phyloP scores from a whole-genome alignment of 2,329 filamentous ascomycete species.

The Clarireedia homoeocarpa region DNA sequence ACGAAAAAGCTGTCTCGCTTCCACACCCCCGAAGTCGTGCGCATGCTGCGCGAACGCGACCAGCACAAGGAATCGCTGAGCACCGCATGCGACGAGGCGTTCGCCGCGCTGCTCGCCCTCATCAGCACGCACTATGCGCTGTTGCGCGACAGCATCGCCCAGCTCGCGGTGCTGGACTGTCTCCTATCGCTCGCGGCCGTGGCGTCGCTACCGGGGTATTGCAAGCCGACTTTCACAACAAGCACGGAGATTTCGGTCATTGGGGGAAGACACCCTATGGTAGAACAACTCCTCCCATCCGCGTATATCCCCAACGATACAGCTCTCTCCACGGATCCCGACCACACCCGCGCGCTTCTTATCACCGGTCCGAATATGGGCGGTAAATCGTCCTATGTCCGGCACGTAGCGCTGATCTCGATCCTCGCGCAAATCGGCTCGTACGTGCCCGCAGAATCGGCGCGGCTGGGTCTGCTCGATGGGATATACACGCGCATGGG shows the following conservation, averaged over 20 bases:
- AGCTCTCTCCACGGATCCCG: constrained; percentile 54
- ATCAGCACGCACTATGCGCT: constrained; percentile 82
- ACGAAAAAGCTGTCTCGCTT: constrained; percentile 91
- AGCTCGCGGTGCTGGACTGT: constrained; percentile 82
- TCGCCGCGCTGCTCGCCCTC: constrained; percentile 59
- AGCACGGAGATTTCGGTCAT: constrained; percentile 60
- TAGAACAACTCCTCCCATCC: constrained; percentile 79
- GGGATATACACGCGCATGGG: constrained; percentile 93
- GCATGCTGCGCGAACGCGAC: constrained; percentile 77
- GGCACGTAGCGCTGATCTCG: constrained; percentile 80
- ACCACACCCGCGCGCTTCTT: constrained; percentile 51
- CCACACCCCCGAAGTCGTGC: constrained; percentile 84
- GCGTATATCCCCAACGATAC: constrained; percentile 90
- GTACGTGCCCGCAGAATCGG: constrained; percentile 75
- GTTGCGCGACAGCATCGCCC: constrained; percentile 79
- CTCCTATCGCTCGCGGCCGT: constrained; percentile 79
- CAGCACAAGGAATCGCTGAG: constrained; percentile 91
- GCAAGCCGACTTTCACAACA: constrained; percentile 60
- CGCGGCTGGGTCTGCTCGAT: constrained; percentile 74
- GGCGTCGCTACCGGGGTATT: constrained; percentile 80
- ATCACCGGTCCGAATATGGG: constrained; percentile 99
- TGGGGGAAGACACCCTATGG: constrained; percentile 86
- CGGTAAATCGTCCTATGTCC: constrained; percentile 95
- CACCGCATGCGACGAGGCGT: constrained; percentile 83
- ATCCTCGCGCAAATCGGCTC: constrained; percentile 94